Evolutionary conservation across 225 moss, liverwort and hornwort genomes (phyloP).

Genomic region (Anthoceros angustus): DNA sequence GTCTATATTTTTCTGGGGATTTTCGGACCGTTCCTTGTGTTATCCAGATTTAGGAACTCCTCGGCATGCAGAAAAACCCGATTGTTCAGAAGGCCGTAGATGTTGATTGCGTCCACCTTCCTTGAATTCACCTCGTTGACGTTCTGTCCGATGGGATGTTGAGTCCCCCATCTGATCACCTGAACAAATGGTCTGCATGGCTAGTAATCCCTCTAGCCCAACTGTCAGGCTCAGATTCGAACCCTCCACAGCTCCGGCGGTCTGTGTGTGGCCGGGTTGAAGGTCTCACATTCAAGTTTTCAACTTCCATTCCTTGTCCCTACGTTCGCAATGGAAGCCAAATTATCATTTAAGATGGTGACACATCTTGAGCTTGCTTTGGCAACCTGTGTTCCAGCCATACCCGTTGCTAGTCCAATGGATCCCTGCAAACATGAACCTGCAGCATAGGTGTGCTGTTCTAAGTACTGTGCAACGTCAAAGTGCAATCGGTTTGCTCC

Average conservation of each 20-base stretch:
- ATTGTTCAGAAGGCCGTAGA: neutral
- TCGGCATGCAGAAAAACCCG: neutral
- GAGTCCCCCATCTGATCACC: constrained; percentile 89
- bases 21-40: too few species aligned
- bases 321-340: constrained; percentile 89
- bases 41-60: too few species aligned
- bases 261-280: neutral
- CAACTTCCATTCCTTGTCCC: neutral
- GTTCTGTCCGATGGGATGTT: constrained; percentile 55
- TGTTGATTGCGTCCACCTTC: neutral
- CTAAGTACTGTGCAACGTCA: neutral
- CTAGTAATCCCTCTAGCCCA: neutral
- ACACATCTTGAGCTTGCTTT: constrained; percentile 79
- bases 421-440: constrained; percentile 35
- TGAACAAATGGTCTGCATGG: constrained; percentile 16
- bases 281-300: neutral
- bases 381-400: constrained; percentile 88
- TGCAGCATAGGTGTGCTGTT: neutral
- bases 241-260: too few species aligned
- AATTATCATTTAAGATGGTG: constrained; percentile 79
- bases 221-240: too few species aligned
- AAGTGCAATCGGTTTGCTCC: neutral
- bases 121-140: constrained; percentile 22
- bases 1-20: too few species aligned
- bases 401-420: constrained; percentile 90